Percentiles rank a stretch among this genome's conserved stretches.
These are phyloP conservation scores for Cladosporium colombiae DNA, from an alignment of 2,329 filamentous ascomycete species.

Conservation along the genomic window DNA sequence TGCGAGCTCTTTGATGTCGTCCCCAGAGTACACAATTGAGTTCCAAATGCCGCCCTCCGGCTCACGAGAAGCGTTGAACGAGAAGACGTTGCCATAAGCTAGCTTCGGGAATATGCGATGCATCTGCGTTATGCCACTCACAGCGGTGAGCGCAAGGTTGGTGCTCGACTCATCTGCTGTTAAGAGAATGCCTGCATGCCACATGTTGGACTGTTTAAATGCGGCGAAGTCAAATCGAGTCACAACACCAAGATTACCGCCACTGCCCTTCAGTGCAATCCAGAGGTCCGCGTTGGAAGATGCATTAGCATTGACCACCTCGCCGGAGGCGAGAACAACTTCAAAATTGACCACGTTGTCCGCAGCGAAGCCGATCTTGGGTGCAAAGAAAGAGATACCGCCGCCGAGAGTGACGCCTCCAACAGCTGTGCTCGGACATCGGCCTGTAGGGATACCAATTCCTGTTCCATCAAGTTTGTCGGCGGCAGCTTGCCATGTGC, in stretches of 20 bases:
- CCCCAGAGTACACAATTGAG: constrained; percentile 3
- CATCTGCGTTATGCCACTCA: constrained; percentile 11
- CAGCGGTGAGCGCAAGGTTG: background rate
- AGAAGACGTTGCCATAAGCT: constrained; percentile 17
- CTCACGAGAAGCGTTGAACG: constrained; percentile 8
- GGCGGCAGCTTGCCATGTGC: constrained; percentile 49
- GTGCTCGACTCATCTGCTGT: constrained; percentile 13
- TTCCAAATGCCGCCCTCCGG: constrained; percentile 12
- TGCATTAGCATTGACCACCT: constrained; percentile 28
- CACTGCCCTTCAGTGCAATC: constrained; percentile 30
- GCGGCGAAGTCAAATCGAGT: constrained; percentile 28
- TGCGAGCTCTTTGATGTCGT: constrained; percentile 10
- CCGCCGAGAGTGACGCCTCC: constrained; percentile 35
- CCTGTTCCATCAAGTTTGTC: constrained; percentile 42
- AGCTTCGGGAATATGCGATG: constrained; percentile 11
- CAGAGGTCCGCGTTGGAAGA: constrained; percentile 29
- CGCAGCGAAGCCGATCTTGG: constrained; percentile 32
- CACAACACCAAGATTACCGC: constrained; percentile 35
- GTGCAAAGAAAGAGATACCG: constrained; percentile 35
- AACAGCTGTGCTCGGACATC: constrained; percentile 39
- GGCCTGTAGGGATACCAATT: constrained; percentile 47
- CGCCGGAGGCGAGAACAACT: constrained; percentile 30
- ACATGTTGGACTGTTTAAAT: constrained; percentile 2
- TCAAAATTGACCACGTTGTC: constrained; percentile 35
- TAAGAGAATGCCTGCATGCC: background rate